Evolutionary conservation across 768 basidiomycete genomes (phyloP).

Genomic region (Pleurotus salmoneostramineus): DNA sequence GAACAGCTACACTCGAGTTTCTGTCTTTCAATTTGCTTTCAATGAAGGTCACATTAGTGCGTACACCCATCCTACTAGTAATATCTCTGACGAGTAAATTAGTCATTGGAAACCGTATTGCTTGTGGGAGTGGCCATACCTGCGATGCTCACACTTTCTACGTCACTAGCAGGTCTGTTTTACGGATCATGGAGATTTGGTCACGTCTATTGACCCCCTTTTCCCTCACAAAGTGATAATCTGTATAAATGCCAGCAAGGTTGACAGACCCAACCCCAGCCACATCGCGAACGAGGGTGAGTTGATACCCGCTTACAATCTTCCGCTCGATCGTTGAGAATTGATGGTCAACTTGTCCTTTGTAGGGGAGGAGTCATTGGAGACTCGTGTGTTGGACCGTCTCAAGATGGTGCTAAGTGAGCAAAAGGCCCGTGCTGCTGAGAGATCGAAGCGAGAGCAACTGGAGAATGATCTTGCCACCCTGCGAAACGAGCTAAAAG

Average conservation of each 20-base stretch:
- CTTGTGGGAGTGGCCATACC: background rate
- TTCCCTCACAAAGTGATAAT: background rate
- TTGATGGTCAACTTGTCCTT: too few species aligned
- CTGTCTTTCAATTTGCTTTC: background rate
- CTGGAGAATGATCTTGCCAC: too few species aligned
- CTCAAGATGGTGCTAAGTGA: background rate
- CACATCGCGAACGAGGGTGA: background rate
- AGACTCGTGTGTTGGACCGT: background rate
- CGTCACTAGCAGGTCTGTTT: background rate
- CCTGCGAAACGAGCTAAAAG: too few species aligned
- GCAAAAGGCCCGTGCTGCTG: constrained; percentile 8
- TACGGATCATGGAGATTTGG: too few species aligned
- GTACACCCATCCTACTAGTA: background rate
- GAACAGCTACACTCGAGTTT: background rate
- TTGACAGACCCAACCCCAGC: background rate
- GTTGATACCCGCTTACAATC: too few species aligned
- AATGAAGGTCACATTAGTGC: background rate
- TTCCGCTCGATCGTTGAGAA: too few species aligned
- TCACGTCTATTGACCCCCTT: too few species aligned
- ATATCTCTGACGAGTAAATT: too few species aligned
- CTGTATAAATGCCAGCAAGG: background rate
- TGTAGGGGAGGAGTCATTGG: background rate
- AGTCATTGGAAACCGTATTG: background rate
- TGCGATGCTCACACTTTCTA: background rate
- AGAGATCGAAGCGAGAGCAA: too few species aligned